Percentiles rank a stretch among this genome's conserved stretches.
Conservation (phyloP, 805 yeast species). For the Ogataea methylovora region DNA sequence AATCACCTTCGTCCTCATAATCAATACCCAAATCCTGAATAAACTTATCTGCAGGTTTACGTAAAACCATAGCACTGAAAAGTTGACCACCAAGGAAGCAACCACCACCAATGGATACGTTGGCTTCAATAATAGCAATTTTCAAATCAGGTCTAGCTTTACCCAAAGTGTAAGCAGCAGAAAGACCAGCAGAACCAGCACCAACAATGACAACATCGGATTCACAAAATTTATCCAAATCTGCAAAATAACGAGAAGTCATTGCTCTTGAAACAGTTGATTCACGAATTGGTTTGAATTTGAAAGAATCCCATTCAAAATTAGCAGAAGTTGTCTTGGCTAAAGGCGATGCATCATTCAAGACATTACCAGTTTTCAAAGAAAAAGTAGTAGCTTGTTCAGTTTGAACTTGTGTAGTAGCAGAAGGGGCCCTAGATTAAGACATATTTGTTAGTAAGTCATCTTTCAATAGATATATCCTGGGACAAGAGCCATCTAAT, state of each 20-base stretch:
- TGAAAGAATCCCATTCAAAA: slow-evolving; percentile 58
- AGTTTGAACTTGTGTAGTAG: slow-evolving; percentile 1
- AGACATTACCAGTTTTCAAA: slow-evolving; percentile 15
- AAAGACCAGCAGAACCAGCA: slow-evolving; percentile 71
- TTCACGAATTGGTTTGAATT: slow-evolving; percentile 68
- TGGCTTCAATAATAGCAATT: slow-evolving; percentile 66
- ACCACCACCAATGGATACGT: slow-evolving; percentile 77
- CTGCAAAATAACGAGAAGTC: slow-evolving; percentile 68
- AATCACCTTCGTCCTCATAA: slow-evolving; percentile 75
- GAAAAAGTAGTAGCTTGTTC: slow-evolving; percentile 3
- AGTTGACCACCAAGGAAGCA: slow-evolving; percentile 74
- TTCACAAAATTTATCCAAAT: slow-evolving; percentile 67
- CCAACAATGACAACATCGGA: slow-evolving; percentile 71
- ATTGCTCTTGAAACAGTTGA: slow-evolving; percentile 75
- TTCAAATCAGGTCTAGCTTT: slow-evolving; percentile 69
- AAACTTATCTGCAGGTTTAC: slow-evolving; percentile 72
- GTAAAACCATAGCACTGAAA: slow-evolving; percentile 70
- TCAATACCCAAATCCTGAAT: slow-evolving; percentile 55
- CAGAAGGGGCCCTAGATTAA: slow-evolving; percentile 4
- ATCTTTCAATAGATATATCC: too few species aligned
- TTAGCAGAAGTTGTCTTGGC: slow-evolving; percentile 22
- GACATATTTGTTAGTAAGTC: slow-evolving; percentile 1
- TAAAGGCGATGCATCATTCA: slow-evolving; percentile 18
- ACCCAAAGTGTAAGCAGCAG: slow-evolving; percentile 70
- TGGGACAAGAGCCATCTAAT: too few species aligned